Evolutionary conservation across 2,329 filamentous ascomycete species (phyloP).

Genomic region (Calonectria fujianensis): DNA sequence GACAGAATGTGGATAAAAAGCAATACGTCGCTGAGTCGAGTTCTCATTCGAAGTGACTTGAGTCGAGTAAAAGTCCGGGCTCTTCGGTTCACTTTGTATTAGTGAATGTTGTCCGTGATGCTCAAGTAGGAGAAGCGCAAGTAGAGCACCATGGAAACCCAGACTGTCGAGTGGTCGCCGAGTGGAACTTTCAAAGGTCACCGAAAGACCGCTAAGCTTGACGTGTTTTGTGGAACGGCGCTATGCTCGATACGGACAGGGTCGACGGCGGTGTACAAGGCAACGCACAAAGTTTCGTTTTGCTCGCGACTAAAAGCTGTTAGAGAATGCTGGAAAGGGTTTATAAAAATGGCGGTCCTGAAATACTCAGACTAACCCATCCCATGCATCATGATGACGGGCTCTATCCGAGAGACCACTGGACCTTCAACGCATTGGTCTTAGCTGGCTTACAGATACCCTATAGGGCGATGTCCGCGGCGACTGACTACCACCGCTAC

Average conservation of each 20-base stretch:
- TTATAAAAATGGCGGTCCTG: background rate
- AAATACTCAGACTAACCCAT: background rate
- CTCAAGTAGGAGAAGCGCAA: background rate
- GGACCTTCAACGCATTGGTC: background rate
- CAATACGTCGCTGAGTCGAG: background rate
- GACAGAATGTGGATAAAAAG: background rate
- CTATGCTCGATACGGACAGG: background rate
- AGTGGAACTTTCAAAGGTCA: background rate
- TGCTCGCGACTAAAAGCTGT: background rate
- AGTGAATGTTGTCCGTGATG: background rate
- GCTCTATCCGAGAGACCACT: background rate
- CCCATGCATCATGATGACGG: background rate
- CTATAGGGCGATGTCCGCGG: background rate
- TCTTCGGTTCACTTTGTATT: background rate
- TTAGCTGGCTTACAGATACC: background rate
- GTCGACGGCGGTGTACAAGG: background rate
- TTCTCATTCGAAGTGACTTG: background rate
- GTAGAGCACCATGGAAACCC: background rate
- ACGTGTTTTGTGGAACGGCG: background rate
- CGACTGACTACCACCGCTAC: background rate
- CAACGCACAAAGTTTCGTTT: background rate
- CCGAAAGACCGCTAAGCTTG: background rate
- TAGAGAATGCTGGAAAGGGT: background rate
- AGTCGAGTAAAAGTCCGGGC: too few relatives aligned
- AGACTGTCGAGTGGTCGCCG: background rate